Base-by-base conservation (phyloP, 2,329 filamentous ascomycete species). In the Aspergillus tanneri region DNA sequence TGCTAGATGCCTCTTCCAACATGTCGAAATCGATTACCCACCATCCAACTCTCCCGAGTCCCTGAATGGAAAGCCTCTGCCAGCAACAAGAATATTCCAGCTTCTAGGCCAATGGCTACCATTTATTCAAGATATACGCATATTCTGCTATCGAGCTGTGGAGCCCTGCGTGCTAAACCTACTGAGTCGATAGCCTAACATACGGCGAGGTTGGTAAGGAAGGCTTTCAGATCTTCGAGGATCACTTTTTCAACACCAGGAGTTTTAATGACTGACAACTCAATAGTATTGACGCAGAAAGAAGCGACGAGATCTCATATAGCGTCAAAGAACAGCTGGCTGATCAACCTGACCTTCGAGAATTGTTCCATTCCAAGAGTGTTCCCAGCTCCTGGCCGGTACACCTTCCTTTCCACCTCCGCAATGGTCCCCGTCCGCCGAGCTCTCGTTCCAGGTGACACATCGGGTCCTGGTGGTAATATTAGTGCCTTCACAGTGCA, bases 151-250 rank as follows among this genome's bases (percentile, higher is more conserved):
- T 23, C 28, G 41, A 34, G 41, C 41, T 35, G 28, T 36, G 30
- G 41, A 43, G 41, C 41, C 30, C 22, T 43, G 41, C 30, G 35
- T 43, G 41, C 30, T 43, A 43, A 43, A 43, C 22, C 24, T 43
- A 32, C 30, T 43, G 30, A 16, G 41, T 43, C 30, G 28, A 21
- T 43, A 35, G 21, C 41, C 41, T 32, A 43, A 36, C 22, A 23
- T 43, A 19, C 19, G 34, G 41, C 30, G 41, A 22, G 35, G 30
- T 32, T 16, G 27, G 39, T 43, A 36, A 32, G 41, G 30, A 34
- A n/a, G n/a, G n/a, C n/a, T n/a, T n/a, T n/a, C n/a, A n/a, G 30
- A 34, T 8, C 27, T 19, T 43, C 10, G 22, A 11, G 41, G 41
- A 12, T 35, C 22, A 9, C n/a, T 32, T 36, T 32, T 43, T 24